These are phyloP conservation scores for Neurospora sp. DNA, from an alignment of 495 filamentous ascomycete genomes.

Conservation along the genomic window DNA sequence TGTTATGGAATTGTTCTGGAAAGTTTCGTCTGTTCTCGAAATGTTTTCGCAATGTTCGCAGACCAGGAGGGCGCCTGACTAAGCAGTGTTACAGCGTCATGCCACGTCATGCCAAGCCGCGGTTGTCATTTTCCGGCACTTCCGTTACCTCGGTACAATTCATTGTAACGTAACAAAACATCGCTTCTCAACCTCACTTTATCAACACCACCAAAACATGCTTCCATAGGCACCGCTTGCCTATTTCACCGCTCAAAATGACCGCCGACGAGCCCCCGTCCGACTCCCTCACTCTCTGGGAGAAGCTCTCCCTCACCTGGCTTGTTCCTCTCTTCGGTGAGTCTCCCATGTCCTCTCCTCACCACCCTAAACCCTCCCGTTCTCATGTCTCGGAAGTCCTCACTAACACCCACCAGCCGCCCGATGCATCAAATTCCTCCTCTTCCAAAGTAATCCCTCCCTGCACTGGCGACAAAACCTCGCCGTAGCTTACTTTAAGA, in stretches of 20 bases:
- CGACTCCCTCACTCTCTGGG: background rate
- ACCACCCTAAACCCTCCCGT: background rate
- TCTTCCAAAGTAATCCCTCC: background rate
- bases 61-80: background rate
- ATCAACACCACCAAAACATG: background rate
- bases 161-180: background rate
- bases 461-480: slow-evolving; percentile 13
- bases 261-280: background rate
- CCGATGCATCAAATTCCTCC: background rate
- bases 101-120: background rate
- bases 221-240: background rate
- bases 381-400: background rate
- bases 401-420: background rate
- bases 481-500: slow-evolving; percentile 6
- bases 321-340: background rate
- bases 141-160: background rate
- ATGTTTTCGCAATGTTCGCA: background rate
- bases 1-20: background rate
- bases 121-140: background rate
- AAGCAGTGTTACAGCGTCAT: background rate
- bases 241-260: background rate
- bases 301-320: background rate
- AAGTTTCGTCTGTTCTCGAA: background rate
- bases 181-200: background rate
- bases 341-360: background rate